Conservation (phyloP, 1,284 basidiomycete genomes). For the Pseudozyma sp. region DNA sequence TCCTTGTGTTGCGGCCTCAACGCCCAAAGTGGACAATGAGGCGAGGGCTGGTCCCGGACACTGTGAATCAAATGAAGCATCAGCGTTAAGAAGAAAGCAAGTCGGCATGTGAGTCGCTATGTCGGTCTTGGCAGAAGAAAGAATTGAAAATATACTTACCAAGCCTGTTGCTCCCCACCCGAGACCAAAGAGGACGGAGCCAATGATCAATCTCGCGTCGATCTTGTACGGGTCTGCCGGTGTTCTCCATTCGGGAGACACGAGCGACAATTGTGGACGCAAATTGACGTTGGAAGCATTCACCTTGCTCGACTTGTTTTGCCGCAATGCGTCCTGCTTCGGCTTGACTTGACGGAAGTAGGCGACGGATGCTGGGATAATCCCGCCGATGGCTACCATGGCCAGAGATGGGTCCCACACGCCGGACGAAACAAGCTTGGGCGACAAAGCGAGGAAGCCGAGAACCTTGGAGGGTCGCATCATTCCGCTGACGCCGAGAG, state of each 20-base stretch:
- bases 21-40: conserved; percentile 19
- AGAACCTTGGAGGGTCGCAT: conserved; percentile 34
- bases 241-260: conserved; percentile 54
- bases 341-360: conserved; percentile 58
- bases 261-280: conserved; percentile 27
- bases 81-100: not conserved
- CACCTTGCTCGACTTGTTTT: conserved; percentile 5
- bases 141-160: conserved; percentile 16
- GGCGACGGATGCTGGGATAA: conserved; percentile 70
- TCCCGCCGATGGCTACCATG: conserved; percentile 71
- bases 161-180: conserved; percentile 65
- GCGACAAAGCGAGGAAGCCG: conserved; percentile 27
- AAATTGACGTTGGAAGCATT: conserved; percentile 14
- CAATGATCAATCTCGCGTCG: conserved; percentile 53
- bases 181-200: conserved; percentile 62
- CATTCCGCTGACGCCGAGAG: conserved; percentile 67
- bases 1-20: conserved; percentile 8
- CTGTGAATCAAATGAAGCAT: conserved; percentile 3
- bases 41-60: conserved; percentile 54
- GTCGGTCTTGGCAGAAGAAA: not conserved
- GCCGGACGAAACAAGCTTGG: conserved; percentile 23
- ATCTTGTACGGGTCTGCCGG: conserved; percentile 50
- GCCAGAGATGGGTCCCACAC: conserved; percentile 71
- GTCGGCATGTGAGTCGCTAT: too few species aligned
- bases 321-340: conserved; percentile 30